Evolutionary conservation across 345 rosid genomes (phyloP), one percentile per base, ranked within the genome.

Genomic region (Noccaea caerulescens): DNA sequence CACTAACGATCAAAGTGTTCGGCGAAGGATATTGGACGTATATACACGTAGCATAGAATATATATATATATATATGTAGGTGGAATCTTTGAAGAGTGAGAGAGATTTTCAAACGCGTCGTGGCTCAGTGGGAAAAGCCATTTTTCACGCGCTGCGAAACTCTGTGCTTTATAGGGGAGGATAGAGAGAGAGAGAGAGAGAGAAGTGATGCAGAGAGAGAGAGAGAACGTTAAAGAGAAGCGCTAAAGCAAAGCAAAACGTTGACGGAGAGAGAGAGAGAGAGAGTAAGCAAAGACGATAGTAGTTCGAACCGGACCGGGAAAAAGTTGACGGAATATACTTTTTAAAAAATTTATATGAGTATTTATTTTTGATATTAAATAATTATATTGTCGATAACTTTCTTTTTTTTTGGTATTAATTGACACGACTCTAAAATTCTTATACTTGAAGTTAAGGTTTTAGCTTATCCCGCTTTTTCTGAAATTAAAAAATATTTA

Each of bases 141-240:
- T 68, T 46, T 54, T 47, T 32, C 56, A 82, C 81, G 81, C 77
- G 81, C 72, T 67, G 75, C 34, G 80, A 8, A 77, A 47, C 33
- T 58, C 68, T 56, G 10, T 12, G 76, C 70, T 71, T 55, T 77
- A 67, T 72, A 77, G 73, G 46, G 51, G 42, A 44, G 2, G 38
- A 18, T 49, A 51, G 58, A 39, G 59, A 37, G 52, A 10, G 46
- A 39, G 59, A 37, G 52, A 10, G 46, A 16, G 18, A 16, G 39
- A 51, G 10, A 51, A 72, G 77, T 58, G 51, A 47, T 46, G 66
- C 51, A 73, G 58, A 50, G 37, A 59, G 44, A 59, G 43, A 34
- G 42, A 16, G 18, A 16, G 18, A 16, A 25, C 50, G 75, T 39
- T 66, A 16, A 45, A 58, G 27, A 34, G 2, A 36, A 38, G 43